Percentiles rank a stretch among this genome's conserved stretches.
These are phyloP conservation scores for Lithospermum erythrorhizon DNA, from an alignment of 257 asterid species.

Conservation along the genomic window DNA sequence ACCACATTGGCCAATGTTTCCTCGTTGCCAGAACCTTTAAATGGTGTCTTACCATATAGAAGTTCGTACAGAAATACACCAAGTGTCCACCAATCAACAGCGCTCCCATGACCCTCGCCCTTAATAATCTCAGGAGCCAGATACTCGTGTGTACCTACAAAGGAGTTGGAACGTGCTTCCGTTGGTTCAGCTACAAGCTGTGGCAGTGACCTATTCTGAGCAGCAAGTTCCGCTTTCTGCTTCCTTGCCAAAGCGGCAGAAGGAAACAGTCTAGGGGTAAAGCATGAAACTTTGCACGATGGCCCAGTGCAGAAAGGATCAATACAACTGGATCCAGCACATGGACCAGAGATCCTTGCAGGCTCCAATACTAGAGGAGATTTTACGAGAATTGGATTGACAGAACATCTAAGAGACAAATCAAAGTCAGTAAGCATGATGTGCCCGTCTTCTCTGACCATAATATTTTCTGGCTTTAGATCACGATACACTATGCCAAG, in stretches of 20 bases:
- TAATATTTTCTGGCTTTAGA: constrained; percentile 75
- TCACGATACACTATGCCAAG: constrained; percentile 91
- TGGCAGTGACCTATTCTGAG: constrained; percentile 43
- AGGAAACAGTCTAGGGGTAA: constrained; percentile 55
- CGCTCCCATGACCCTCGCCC: constrained; percentile 93
- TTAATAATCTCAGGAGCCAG: constrained; percentile 90
- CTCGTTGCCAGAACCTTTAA: constrained; percentile 66
- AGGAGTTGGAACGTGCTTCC: constrained; percentile 87
- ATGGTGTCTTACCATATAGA: constrained; percentile 81
- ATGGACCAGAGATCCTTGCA: constrained; percentile 77
- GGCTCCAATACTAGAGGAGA: constrained; percentile 42
- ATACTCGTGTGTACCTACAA: constrained; percentile 92
- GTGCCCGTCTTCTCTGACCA: constrained; percentile 90
- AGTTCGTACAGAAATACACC: constrained; percentile 86
- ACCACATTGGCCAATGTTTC: constrained; percentile 78
- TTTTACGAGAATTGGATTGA: constrained; percentile 62
- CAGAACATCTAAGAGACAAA: constrained; percentile 79
- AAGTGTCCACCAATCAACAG: constrained; percentile 97
- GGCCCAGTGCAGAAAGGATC: constrained; percentile 93
- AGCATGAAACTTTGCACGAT: constrained; percentile 85
- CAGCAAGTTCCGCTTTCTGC: constrained; percentile 36
- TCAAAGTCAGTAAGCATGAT: constrained; percentile 91
- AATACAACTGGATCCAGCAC: constrained; percentile 78
- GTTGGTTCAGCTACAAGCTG: constrained; percentile 93
- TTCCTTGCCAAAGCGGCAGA: constrained; percentile 41